Evolutionary conservation across 2,329 filamentous ascomycete species (phyloP), one percentile per base, ranked within the genome.

Genomic region (Cladosporium sp.): DNA sequence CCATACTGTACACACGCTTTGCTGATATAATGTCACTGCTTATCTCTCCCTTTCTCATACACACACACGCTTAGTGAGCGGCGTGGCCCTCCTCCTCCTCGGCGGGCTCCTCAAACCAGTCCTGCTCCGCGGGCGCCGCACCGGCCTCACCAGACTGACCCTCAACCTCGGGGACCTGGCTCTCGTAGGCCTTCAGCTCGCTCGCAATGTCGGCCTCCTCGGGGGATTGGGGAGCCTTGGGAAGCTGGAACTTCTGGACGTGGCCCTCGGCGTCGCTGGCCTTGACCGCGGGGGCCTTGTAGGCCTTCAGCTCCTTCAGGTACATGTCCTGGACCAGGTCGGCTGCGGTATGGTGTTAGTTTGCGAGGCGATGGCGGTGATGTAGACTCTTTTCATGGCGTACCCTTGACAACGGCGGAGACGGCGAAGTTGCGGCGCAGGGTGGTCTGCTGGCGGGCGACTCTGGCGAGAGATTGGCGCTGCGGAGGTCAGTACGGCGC

Each of bases 321-420:
- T 99, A 99, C 69, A 99, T 83, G 71, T 97, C 92, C 77, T 97
- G 93, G 65, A 99, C 89, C 67, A 96, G 84, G 74, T 99, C 93
- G 83, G 89, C 93, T 97, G 54, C 20, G 6, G 5, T 6, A 9
- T 34, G 13, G 20, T 54, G 13, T 19, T 40, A 27, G 7, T 12
- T 24, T n/a, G 5, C 29, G 32, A n/a, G 32, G 8, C 12, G 32
- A 7, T 36, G 15, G 4, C 22, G 32, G 32, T 4, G 22, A 9
- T 9, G 22, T n/a, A n/a, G n/a, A n/a, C n/a, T n/a, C n/a, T n/a
- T n/a, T n/a, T n/a, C n/a, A 17, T 34, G 24, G 72, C 70, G 67
- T 77, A 84, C 82, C 81, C 77, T 80, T 78, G 66, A 79, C 72
- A 61, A 78, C 75, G 58, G 77, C 76, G 58, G 82, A 79, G 59